Percentiles rank a stretch among this genome's conserved stretches.
These are phyloP conservation scores for Camellia lanceoleosa DNA, from an alignment of 148 eudicot genomes.

Conservation along the genomic window DNA sequence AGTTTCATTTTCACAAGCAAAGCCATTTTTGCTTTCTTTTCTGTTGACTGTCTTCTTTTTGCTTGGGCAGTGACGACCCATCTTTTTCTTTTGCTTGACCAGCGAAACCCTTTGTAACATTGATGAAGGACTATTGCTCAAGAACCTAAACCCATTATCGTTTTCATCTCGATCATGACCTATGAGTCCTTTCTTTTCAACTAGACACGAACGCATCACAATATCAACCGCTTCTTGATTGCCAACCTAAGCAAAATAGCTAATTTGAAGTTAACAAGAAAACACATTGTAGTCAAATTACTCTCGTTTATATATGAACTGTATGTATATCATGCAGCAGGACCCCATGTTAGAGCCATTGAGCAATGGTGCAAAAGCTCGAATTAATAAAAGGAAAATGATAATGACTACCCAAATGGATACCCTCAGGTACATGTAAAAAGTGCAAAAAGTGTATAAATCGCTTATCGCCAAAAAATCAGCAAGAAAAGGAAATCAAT, in stretches of 20 bases:
- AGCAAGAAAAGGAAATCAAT: neutral
- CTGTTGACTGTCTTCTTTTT: slow-evolving; percentile 20
- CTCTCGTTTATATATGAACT: no score
- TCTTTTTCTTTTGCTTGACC: slow-evolving; percentile 37
- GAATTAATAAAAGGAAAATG: no score
- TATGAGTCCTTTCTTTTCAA: slow-evolving; percentile 30
- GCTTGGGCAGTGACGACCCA: slow-evolving; percentile 32
- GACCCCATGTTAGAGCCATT: no score
- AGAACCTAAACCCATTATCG: slow-evolving; percentile 25
- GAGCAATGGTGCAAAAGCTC: no score
- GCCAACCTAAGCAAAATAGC: slow-evolving; percentile 44
- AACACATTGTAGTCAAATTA: neutral
- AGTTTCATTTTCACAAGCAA: slow-evolving; percentile 39
- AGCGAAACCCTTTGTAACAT: slow-evolving; percentile 42
- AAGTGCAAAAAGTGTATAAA: no score
- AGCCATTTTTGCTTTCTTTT: slow-evolving; percentile 24
- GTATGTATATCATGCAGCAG: no score
- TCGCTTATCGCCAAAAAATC: neutral
- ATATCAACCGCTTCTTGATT: slow-evolving; percentile 81
- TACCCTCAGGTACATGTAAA: no score
- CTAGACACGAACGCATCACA: slow-evolving; percentile 34
- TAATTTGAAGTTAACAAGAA: neutral
- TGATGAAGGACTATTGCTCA: slow-evolving; percentile 41
- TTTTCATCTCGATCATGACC: slow-evolving; percentile 26
- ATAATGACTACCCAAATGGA: no score